Evolutionary conservation across 2,329 filamentous ascomycete genomes (phyloP).

Genomic region (Pseudocercospora cruenta): DNA sequence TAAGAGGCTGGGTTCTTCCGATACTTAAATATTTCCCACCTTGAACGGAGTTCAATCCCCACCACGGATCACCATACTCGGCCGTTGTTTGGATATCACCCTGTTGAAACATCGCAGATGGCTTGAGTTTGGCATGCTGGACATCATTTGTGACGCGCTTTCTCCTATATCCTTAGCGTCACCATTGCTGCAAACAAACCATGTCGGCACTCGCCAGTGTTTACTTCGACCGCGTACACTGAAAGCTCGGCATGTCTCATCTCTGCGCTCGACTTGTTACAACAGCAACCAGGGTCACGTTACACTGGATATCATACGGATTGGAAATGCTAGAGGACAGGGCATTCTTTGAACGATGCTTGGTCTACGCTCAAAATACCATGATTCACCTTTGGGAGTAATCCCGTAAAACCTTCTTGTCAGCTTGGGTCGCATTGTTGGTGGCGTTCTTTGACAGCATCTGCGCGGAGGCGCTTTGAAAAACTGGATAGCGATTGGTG

Average conservation of each 20-base stretch:
- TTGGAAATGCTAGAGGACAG: neutral
- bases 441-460: slow-evolving; percentile 10
- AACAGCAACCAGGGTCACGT: neutral
- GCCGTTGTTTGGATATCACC: neutral
- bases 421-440: neutral
- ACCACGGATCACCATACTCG: neutral
- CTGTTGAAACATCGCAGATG: neutral
- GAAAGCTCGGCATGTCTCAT: neutral
- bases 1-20: neutral
- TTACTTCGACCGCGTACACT: neutral
- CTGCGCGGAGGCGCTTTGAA: neutral
- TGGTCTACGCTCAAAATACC: neutral
- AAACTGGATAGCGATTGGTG: slow-evolving; percentile 10
- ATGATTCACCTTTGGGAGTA: neutral
- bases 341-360: neutral
- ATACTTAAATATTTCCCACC: neutral
- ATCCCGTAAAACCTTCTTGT: neutral
- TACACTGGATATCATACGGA: neutral
- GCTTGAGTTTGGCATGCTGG: neutral
- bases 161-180: neutral
- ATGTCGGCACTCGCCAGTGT: neutral
- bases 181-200: neutral
- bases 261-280: neutral
- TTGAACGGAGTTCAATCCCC: neutral
- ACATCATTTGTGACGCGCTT: neutral